phyloP scores from a whole-genome alignment of 2,329 filamentous ascomycete species.

The Xylariaceae sp. region DNA sequence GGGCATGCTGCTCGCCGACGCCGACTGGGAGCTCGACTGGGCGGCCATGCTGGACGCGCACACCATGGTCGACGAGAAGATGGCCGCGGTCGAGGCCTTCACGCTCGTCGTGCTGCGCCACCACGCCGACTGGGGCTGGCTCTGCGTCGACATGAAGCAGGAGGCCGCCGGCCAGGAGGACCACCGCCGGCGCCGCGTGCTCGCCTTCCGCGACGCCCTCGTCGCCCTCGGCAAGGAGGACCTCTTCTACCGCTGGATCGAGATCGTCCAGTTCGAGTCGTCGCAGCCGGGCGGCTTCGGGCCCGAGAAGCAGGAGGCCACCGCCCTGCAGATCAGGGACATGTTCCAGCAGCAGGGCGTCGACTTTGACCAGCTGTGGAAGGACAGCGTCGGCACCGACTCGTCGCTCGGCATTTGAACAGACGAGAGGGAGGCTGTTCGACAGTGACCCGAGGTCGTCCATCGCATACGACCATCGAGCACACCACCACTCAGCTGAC shows the following conservation, averaged over 20 bases:
- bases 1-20: conserved; percentile 78
- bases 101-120: conserved; percentile 63
- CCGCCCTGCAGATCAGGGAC: conserved; percentile 65
- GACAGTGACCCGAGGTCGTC: too few species aligned
- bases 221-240: conserved; percentile 73
- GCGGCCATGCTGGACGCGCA: conserved; percentile 60
- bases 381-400: conserved; percentile 47
- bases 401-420: conserved; percentile 20
- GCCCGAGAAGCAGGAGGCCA: conserved; percentile 60
- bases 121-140: conserved; percentile 62
- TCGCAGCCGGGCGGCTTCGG: conserved; percentile 73
- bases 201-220: conserved; percentile 72
- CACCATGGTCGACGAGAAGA: conserved; percentile 67
- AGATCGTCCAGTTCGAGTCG: conserved; percentile 83
- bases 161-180: conserved; percentile 35
- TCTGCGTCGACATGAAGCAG: conserved; percentile 53
- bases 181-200: conserved; percentile 63
- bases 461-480: too few species aligned
- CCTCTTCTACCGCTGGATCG: conserved; percentile 87
- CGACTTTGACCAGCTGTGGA: conserved; percentile 77
- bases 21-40: conserved; percentile 84
- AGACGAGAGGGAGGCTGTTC: too few species aligned
- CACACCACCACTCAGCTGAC: too few species aligned
- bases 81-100: conserved; percentile 57
- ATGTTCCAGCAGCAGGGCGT: conserved; percentile 68